A percentile compares a stretch with the other conserved stretches of the same genome.
These are phyloP conservation scores for Colletotrichum sublineola DNA, from an alignment of 2,329 filamentous ascomycete species.

Conservation along the genomic window DNA sequence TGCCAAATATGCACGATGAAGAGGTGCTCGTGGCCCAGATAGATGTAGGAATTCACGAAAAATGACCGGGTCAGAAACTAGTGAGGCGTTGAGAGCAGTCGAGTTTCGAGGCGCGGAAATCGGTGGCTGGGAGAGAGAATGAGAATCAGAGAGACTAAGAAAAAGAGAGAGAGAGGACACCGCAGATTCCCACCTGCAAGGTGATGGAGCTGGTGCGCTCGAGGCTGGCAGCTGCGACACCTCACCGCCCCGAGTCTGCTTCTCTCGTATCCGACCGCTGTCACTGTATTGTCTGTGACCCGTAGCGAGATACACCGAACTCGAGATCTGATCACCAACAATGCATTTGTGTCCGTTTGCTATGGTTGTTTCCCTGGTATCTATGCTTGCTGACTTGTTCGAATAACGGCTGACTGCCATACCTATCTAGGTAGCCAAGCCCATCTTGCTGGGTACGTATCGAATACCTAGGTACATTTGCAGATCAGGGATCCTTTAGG, in stretches of 20 bases:
- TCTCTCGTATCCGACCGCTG: conserved; percentile 25
- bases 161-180: neutral
- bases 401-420: neutral
- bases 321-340: conserved; percentile 23
- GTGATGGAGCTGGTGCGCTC: conserved; percentile 31
- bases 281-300: conserved; percentile 24
- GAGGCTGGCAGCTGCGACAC: conserved; percentile 26
- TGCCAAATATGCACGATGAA: neutral
- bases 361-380: neutral
- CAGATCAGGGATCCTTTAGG: neutral
- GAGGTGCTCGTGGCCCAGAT: neutral
- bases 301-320: conserved; percentile 32
- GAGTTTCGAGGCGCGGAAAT: conserved; percentile 33
- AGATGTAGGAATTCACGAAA: neutral
- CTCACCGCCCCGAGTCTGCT: conserved; percentile 30
- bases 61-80: conserved; percentile 14
- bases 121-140: conserved; percentile 38
- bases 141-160: neutral
- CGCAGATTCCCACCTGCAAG: conserved; percentile 28
- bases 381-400: neutral
- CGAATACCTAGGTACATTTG: neutral
- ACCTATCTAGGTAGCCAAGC: too few species aligned
- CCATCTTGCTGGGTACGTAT: conserved; percentile 8
- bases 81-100: conserved; percentile 14
- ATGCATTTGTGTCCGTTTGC: conserved; percentile 14